phyloP scores from a whole-genome alignment of 495 filamentous ascomycete species.

The Hyaloscypha variabilis region DNA sequence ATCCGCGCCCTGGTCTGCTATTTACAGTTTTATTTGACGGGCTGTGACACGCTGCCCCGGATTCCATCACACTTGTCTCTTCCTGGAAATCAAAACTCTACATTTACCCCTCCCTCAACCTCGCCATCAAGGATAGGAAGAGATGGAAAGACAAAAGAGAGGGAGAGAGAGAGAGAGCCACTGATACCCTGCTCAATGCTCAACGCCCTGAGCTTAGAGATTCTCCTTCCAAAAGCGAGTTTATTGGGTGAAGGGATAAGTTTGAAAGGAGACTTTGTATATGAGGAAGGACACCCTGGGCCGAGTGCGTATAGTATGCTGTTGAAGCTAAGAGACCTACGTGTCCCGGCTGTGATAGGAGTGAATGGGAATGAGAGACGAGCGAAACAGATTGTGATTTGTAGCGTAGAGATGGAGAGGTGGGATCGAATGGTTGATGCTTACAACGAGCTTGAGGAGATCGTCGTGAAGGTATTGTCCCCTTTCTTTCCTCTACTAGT shows the following conservation, averaged over 20 bases:
- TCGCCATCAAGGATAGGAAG: background rate
- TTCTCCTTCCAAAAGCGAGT: conserved; percentile 54
- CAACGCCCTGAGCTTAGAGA: conserved; percentile 40
- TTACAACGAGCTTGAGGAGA: conserved; percentile 48
- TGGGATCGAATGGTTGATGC: conserved; percentile 40
- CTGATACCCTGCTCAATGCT: conserved; percentile 26
- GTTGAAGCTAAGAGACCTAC: conserved; percentile 43
- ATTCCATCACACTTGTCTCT: background rate
- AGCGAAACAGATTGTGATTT: conserved; percentile 60
- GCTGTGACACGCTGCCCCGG: background rate
- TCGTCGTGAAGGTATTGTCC: conserved; percentile 52
- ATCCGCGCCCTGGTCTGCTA: conserved; percentile 9
- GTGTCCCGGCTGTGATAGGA: conserved; percentile 61
- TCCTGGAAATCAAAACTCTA: background rate
- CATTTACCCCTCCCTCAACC: no score
- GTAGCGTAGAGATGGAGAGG: conserved; percentile 55
- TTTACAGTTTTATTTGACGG: conserved; percentile 14
- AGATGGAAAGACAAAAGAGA: background rate
- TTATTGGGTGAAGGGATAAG: conserved; percentile 51
- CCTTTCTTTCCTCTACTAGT: background rate
- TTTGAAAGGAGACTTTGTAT: conserved; percentile 32
- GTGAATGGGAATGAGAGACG: conserved; percentile 60
- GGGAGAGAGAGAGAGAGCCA: conserved; percentile 28
- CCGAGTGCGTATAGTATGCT: conserved; percentile 27
- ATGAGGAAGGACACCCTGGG: conserved; percentile 22